These are phyloP conservation scores for Kockovaella imperatae DNA, from an alignment of 768 basidiomycete genomes.

Conservation along the genomic window DNA sequence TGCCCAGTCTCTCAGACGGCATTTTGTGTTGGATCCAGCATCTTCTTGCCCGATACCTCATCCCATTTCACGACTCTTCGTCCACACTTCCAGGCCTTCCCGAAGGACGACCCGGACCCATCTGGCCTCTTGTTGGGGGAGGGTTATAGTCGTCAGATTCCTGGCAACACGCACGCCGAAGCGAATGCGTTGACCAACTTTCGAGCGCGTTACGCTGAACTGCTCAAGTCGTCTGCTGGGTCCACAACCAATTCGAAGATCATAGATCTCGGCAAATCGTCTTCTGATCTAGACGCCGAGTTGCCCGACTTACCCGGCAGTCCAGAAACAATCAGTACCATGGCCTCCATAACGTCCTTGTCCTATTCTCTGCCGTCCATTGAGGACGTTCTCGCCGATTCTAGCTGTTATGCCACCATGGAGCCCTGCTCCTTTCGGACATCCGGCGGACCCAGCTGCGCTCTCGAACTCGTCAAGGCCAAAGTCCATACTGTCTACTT, in stretches of 20 bases:
- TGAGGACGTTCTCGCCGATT: conserved; percentile 53
- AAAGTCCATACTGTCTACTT: conserved; percentile 68
- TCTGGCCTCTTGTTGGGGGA: conserved; percentile 57
- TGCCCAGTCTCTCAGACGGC: conserved; percentile 36
- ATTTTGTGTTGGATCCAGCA: conserved; percentile 41
- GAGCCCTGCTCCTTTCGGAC: conserved; percentile 90
- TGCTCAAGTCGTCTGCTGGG: conserved; percentile 6
- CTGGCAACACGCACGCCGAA: conserved; percentile 93
- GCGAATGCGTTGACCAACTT: conserved; percentile 82
- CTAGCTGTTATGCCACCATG: conserved; percentile 87
- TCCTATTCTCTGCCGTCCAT: conserved; percentile 32
- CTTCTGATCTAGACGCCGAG: neutral
- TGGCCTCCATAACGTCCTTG: neutral
- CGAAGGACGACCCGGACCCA: conserved; percentile 1
- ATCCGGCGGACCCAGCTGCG: conserved; percentile 77
- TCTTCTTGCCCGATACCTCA: conserved; percentile 36
- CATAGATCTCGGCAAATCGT: neutral
- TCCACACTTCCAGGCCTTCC: conserved; percentile 23
- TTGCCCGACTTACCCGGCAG: neutral
- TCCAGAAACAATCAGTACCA: neutral
- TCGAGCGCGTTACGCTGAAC: conserved; percentile 41
- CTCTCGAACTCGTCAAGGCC: conserved; percentile 68
- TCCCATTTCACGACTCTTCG: conserved; percentile 10
- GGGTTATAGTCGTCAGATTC: conserved; percentile 81
- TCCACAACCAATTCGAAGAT: neutral